Evolutionary conservation across 805 yeast genomes (phyloP), one percentile per base, ranked within the genome.

Genomic region (Maudiozyma pseudohumilis): DNA sequence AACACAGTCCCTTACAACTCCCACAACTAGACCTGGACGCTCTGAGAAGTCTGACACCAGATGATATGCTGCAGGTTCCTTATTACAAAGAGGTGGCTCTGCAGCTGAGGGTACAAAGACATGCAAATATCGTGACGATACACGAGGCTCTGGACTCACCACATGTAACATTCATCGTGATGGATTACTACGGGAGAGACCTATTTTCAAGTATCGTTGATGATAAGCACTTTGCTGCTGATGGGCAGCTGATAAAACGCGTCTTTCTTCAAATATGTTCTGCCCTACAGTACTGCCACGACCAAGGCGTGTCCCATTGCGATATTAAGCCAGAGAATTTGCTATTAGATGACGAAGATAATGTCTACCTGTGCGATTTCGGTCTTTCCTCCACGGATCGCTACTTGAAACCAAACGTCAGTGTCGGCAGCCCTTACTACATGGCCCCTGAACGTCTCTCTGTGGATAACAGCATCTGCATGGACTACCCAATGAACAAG

Each of bases 281-380:
- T 44, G 95, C 88, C 3, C 70, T 88, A 37, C 74, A 75, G 44
- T 83, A 79, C 62, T 83, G 94, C 52, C 96, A 89, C 59, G 68
- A 80, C 2, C 74, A 72, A 43, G 80, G 82, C n/a, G 75, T 89
- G 26, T 89, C 78, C 56, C 97, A 88, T 57, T 83, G 96, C 55
- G 97, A 88, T 61, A 75, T 88, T 46, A 92, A 92, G 64, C 98
- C 98, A 5, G 97, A 92, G 59, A 92, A 92, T 64, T 74, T 92
- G 40, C 65, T 92, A 51, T 76, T 87, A 60, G 52, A 67, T 72
- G 49, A 85, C 77, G 41, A 56, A 68, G 38, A 69, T 63, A 39
- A 64, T 80, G 40, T 72, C 70, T 45, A 66, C 79, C 43, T 89
- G 6, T 60, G 94, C 26, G 98, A 89, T 63, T 89, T 92, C 60